Evolutionary conservation across 495 filamentous ascomycete species (phyloP).

Genomic region (Usnea hakonensis): DNA sequence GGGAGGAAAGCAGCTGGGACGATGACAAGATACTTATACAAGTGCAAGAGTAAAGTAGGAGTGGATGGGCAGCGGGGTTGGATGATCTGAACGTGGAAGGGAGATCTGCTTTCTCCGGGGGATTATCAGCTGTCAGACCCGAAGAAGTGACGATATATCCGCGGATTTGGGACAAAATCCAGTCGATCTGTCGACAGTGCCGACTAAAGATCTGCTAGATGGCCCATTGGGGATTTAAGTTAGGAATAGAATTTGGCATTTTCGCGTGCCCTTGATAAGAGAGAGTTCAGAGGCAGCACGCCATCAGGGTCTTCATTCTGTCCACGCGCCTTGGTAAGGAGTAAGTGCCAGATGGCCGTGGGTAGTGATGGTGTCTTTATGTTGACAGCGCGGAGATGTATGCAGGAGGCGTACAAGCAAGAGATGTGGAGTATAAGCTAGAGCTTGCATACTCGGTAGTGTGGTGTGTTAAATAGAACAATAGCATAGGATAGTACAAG

Average conservation of each 20-base stretch:
- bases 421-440: not conserved
- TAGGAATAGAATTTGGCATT: slow-evolving; percentile 1
- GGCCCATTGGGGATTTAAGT: not conserved
- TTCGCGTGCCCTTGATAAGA: slow-evolving; percentile 9
- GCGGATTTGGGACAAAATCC: slow-evolving; percentile 18
- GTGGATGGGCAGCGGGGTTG: not conserved
- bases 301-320: no score
- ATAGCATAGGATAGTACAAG: no score
- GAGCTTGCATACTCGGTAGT: not conserved
- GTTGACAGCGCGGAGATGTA: slow-evolving; percentile 10
- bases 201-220: not conserved
- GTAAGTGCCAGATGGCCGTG: not conserved
- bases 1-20: not conserved
- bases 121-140: not conserved
- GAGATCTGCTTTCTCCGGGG: slow-evolving; percentile 19
- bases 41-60: not conserved
- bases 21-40: slow-evolving; percentile 1
- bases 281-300: no score
- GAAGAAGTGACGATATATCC: slow-evolving; percentile 16
- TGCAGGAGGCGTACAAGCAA: not conserved
- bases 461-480: no score
- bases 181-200: not conserved
- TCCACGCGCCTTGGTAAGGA: not conserved
- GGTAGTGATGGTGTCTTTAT: not conserved
- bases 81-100: not conserved